Percentiles rank a stretch among this genome's conserved stretches.
These are phyloP conservation scores for Saccharomyces hybrid DNA, from an alignment of 1,139 yeast species.

Conservation along the genomic window DNA sequence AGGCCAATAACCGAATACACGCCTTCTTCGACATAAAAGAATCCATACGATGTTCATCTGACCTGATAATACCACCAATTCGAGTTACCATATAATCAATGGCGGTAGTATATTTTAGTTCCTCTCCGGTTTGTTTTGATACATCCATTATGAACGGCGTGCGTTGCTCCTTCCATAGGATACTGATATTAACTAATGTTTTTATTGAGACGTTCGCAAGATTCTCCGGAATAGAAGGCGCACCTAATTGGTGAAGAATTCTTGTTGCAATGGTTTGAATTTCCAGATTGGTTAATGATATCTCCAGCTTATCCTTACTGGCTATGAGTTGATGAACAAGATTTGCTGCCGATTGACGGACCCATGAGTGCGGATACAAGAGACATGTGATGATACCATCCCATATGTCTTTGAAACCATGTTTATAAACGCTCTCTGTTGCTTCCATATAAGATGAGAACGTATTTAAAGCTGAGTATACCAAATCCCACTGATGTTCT, in stretches of 20 bases:
- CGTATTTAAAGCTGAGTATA: constrained; percentile 59
- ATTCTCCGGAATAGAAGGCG: constrained; percentile 62
- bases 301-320: constrained; percentile 35
- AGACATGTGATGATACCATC: constrained; percentile 45
- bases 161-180: constrained; percentile 50
- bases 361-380: constrained; percentile 89
- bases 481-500: constrained; percentile 58
- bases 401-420: constrained; percentile 41
- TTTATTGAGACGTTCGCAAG: constrained; percentile 62
- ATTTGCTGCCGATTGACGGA: constrained; percentile 63
- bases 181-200: constrained; percentile 55
- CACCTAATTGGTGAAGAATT: constrained; percentile 69
- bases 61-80: constrained; percentile 57
- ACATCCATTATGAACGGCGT: constrained; percentile 34
- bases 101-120: constrained; percentile 36
- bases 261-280: constrained; percentile 63
- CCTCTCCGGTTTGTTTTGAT: constrained; percentile 20
- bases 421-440: constrained; percentile 35
- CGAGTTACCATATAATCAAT: constrained; percentile 58
- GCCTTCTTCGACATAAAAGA: constrained; percentile 56
- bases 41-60: constrained; percentile 49
- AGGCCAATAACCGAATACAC: constrained; percentile 53
- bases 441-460: constrained; percentile 33
- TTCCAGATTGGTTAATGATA: constrained; percentile 31
- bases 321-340: constrained; percentile 48